Evolutionary conservation across 768 basidiomycete genomes (phyloP).

Genomic region (Mycena indigotica): DNA sequence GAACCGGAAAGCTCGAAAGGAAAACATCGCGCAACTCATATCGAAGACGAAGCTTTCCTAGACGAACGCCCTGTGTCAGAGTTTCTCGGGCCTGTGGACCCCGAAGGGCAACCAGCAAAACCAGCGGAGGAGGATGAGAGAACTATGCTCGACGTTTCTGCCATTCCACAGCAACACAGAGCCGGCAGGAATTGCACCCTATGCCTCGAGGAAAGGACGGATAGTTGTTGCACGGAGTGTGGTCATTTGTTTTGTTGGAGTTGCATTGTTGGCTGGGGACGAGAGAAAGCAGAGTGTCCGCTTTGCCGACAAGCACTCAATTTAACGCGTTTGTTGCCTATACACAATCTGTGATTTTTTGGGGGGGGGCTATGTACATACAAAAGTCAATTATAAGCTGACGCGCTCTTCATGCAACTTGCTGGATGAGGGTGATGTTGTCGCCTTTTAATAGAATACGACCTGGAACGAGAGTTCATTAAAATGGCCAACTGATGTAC

Average conservation of each 20-base stretch:
- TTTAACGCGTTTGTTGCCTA: constrained; percentile 69
- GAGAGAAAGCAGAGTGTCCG: constrained; percentile 90
- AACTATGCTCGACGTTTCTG: constrained; percentile 62
- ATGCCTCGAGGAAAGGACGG: constrained; percentile 82
- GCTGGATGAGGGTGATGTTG: constrained; percentile 97
- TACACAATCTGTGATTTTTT: constrained; percentile 77
- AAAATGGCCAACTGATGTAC: constrained; percentile 2
- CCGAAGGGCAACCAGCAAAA: constrained; percentile 54
- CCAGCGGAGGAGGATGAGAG: constrained; percentile 71
- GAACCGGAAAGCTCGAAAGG: constrained; percentile 27
- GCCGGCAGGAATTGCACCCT: constrained; percentile 75
- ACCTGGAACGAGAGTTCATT: constrained; percentile 47
- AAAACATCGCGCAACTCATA: constrained; percentile 29
- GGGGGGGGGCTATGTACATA: constrained; percentile 15
- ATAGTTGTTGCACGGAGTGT: constrained; percentile 83
- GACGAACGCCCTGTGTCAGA: constrained; percentile 64
- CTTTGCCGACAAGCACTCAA: constrained; percentile 79
- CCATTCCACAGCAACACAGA: constrained; percentile 54
- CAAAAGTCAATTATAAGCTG: constrained; percentile 2
- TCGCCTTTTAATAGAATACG: constrained; percentile 97
- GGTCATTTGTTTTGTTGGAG: constrained; percentile 91
- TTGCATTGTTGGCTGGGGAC: constrained; percentile 86
- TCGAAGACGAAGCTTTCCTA: constrained; percentile 43
- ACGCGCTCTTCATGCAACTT: constrained; percentile 39
- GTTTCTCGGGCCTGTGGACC: constrained; percentile 52